Evolutionary conservation across 2,329 filamentous ascomycete genomes (phyloP).

Genomic region (Pyricularia pennisetigena): DNA sequence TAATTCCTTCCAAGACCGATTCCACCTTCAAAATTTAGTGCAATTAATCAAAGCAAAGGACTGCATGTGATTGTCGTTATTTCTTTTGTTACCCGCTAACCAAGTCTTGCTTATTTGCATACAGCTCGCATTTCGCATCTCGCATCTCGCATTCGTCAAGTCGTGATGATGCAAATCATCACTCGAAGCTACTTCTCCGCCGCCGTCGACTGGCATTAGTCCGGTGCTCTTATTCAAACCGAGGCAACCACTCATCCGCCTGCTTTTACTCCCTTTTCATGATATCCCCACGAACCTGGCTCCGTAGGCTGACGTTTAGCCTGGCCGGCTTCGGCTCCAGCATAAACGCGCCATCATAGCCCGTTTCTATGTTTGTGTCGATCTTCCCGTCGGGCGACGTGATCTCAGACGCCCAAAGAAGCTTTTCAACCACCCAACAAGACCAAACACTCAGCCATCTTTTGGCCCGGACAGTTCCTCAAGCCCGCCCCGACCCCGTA

Average conservation of each 20-base stretch:
- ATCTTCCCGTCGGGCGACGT: background rate
- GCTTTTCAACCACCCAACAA: conserved; percentile 22
- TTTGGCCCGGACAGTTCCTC: conserved; percentile 21
- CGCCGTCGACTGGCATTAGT: too few species aligned
- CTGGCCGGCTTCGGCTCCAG: background rate
- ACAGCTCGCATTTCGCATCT: too few species aligned
- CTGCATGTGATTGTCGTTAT: too few species aligned
- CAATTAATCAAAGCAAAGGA: too few species aligned
- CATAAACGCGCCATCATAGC: background rate
- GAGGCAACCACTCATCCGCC: background rate
- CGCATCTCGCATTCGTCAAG: too few species aligned
- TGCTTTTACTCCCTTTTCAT: background rate
- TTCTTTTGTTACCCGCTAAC: too few species aligned
- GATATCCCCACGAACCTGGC: background rate
- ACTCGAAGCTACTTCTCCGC: too few species aligned
- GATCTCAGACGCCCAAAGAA: conserved; percentile 35
- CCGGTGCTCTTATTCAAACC: background rate
- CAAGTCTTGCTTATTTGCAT: too few species aligned
- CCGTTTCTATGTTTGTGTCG: conserved; percentile 7
- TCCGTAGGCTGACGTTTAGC: background rate
- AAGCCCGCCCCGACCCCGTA: conserved; percentile 36
- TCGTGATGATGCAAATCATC: too few species aligned
- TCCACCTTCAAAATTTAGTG: too few species aligned
- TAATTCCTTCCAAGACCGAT: too few species aligned
- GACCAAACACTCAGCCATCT: conserved; percentile 12